Evolutionary conservation across 306 rosid genomes (phyloP).

Genomic region (Malus sylvestris): DNA sequence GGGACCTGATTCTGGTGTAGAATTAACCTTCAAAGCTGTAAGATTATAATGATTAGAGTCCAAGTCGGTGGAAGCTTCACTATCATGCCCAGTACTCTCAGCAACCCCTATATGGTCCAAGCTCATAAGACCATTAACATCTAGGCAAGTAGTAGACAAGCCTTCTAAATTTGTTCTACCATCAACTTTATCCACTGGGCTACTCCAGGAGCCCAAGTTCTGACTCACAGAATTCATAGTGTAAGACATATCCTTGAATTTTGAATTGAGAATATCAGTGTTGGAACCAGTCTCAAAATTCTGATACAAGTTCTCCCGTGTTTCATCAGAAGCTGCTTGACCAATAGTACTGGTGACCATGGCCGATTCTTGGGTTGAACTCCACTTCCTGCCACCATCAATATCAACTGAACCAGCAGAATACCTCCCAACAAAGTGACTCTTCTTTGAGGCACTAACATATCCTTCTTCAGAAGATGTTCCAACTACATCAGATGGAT

Average conservation of each 20-base stretch:
- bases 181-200: constrained; percentile 43
- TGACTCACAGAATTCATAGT: constrained; percentile 33
- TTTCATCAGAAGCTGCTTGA: constrained; percentile 60
- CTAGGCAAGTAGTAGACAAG: constrained; percentile 44
- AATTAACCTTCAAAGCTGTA: constrained; percentile 35
- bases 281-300: constrained; percentile 50
- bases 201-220: constrained; percentile 43
- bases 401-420: constrained; percentile 81
- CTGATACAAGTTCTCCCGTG: constrained; percentile 46
- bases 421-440: constrained; percentile 63
- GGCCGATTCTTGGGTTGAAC: constrained; percentile 67
- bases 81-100: constrained; percentile 40
- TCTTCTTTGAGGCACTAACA: constrained; percentile 63
- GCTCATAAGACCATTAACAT: constrained; percentile 46
- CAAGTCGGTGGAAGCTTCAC: constrained; percentile 44
- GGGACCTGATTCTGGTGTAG: constrained; percentile 51
- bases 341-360: constrained; percentile 39
- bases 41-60: constrained; percentile 38
- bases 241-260: constrained; percentile 39
- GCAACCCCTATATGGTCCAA: constrained; percentile 39
- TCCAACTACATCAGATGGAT: constrained; percentile 83
- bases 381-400: constrained; percentile 87
- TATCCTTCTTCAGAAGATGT: constrained; percentile 93
- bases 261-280: constrained; percentile 36
- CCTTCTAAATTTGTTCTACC: constrained; percentile 47